Evolutionary conservation across 495 filamentous ascomycete species (phyloP).

Genomic region (Daldinia bambusicola): DNA sequence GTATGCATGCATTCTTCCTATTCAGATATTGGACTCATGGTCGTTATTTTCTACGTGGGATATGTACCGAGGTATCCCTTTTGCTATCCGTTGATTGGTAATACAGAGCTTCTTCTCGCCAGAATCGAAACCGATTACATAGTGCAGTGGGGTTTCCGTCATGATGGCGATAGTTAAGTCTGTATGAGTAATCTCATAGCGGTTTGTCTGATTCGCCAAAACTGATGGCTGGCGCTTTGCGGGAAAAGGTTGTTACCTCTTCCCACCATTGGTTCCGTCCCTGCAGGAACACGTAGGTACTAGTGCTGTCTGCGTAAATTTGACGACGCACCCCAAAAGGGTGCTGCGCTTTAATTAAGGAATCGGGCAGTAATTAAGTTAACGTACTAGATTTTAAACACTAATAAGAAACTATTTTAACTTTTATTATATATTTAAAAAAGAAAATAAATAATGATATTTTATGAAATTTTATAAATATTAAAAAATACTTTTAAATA

Average conservation of each 20-base stretch:
- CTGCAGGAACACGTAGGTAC: slow-evolving; percentile 33
- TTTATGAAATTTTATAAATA: no score
- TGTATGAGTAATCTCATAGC: slow-evolving; percentile 6
- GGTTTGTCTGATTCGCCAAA: not conserved
- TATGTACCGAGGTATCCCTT: not conserved
- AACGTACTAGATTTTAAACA: no score
- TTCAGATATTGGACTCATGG: no score
- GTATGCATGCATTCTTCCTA: no score
- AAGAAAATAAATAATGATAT: no score
- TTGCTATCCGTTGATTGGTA: slow-evolving; percentile 1
- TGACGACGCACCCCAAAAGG: no score
- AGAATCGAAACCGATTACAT: not conserved
- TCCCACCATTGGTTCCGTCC: slow-evolving; percentile 13
- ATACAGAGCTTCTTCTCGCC: not conserved
- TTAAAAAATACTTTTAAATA: no score
- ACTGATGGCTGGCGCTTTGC: not conserved
- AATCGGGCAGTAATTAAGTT: no score
- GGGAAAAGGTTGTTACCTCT: slow-evolving; percentile 4
- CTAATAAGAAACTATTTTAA: no score
- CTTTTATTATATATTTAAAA: no score
- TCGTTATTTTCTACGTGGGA: not conserved
- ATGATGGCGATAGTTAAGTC: not conserved
- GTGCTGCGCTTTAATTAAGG: no score
- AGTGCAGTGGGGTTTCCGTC: not conserved
- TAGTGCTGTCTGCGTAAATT: no score